These are phyloP conservation scores for Leishmania lainsoni DNA, from an alignment of 208 protist genomes.

Conservation along the genomic window DNA sequence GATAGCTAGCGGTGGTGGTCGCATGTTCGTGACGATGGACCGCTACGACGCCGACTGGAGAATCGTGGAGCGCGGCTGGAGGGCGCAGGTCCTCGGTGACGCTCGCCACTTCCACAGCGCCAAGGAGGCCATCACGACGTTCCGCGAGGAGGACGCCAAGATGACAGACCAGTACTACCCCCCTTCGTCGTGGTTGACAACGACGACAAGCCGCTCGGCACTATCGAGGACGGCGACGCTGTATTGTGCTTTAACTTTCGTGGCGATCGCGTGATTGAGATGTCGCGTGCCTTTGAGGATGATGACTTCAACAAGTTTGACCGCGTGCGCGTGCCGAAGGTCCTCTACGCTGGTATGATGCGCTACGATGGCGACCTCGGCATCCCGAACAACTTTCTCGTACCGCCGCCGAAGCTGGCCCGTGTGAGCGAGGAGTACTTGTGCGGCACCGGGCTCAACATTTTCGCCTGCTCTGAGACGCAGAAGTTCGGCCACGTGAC, in stretches of 20 bases:
- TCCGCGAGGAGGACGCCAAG: conserved; percentile 79
- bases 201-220: conserved; percentile 81
- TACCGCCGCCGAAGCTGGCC: conserved; percentile 90
- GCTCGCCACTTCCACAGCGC: conserved; percentile 83
- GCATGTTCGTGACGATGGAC: conserved; percentile 97
- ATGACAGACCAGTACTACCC: conserved; percentile 95
- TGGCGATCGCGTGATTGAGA: conserved; percentile 94
- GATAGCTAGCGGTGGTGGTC: conserved; percentile 93
- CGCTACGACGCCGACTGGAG: conserved; percentile 96
- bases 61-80: conserved; percentile 95
- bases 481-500: conserved; percentile 98
- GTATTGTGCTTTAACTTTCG: conserved; percentile 96
- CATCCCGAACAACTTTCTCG: conserved; percentile 95
- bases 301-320: conserved; percentile 92
- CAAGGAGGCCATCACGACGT: conserved; percentile 90
- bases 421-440: conserved; percentile 92
- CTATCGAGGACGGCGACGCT: conserved; percentile 93
- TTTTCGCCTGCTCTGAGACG: conserved; percentile 95
- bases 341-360: conserved; percentile 95
- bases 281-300: conserved; percentile 94
- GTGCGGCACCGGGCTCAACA: conserved; percentile 74
- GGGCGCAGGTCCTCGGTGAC: conserved; percentile 92
- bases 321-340: conserved; percentile 88
- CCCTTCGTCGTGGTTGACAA: conserved; percentile 88
- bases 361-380: conserved; percentile 95